Base-by-base conservation (phyloP, 352 stramenopile genomes). In the Globisporangium paroecandrum region DNA sequence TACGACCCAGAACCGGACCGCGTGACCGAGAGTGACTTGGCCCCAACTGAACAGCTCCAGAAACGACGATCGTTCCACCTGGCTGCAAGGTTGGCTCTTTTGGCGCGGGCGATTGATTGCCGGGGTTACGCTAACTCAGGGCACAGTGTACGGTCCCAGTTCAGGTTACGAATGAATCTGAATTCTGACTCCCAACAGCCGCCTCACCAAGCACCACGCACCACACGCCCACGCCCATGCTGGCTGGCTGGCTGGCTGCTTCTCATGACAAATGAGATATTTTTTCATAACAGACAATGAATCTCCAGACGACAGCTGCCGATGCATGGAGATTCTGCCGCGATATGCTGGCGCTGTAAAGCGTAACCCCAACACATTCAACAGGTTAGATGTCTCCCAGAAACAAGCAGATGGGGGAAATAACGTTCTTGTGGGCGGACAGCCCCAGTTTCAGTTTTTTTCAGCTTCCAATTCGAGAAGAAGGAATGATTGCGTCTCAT, bases 381-480 rank as follows among this genome's bases (percentile, higher is more conserved):
- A 46, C 13, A 49, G 15, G 41, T 49, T 49, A 6, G 41, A 49
- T 5, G 41, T 15, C 41, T 9, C 15, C 13, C 29, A 46, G 38
- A 15, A 20, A 8, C n/a, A 56, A 46, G 27, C 29, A 47, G 55
- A 36, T 46, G 29, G 27, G 29, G 32, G 12, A 13, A 47, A 38
- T 49, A 62, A 62, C 18, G 32, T 62, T 62, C 56, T 62, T 62
- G 56, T 62, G 56, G 55, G n/a, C 8, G 18, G 43, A 51, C 43
- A 51, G 18, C 15, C 43, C 18, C 6, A 51, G 7, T 22, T 24
- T 49, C 41, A 32, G 29, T 32, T 32, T 32, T 29, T 32, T 32
- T 32, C 29, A 32, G 29, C 29, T 32, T 32, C 41, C 12, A 47
- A 4, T 6, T 47, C 13, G 4, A 47, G 12, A 13, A 18, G 36